These are phyloP conservation scores for Erigeron philadelphicus DNA, from an alignment of 140 eudicot genomes.

Conservation along the genomic window DNA sequence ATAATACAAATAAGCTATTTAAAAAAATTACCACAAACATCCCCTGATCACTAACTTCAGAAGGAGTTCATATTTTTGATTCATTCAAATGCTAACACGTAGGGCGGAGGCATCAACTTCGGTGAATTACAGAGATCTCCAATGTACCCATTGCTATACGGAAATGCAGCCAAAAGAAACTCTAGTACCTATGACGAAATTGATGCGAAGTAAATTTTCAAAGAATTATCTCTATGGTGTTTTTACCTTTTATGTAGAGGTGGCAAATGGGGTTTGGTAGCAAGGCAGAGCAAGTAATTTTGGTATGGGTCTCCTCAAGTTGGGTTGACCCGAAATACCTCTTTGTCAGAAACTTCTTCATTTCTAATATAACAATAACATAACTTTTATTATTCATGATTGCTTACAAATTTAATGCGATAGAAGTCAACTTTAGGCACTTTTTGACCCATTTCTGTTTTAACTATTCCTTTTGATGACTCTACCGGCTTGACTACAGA, in stretches of 20 bases:
- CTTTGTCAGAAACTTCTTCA: background rate
- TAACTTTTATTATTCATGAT: too few relatives aligned
- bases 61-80: background rate
- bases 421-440: too few relatives aligned
- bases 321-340: background rate
- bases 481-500: background rate
- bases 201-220: slow-evolving; percentile 44
- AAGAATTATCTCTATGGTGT: background rate
- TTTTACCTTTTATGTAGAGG: background rate
- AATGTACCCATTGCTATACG: slow-evolving; percentile 41
- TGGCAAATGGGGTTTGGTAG: background rate
- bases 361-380: too few relatives aligned
- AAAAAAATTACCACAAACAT: background rate
- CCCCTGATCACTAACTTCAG: background rate
- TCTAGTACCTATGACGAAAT: slow-evolving; percentile 18
- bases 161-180: slow-evolving; percentile 38
- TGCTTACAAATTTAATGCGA: too few relatives aligned
- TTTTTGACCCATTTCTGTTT: too few relatives aligned
- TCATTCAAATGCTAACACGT: background rate
- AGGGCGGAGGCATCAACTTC: slow-evolving; percentile 82
- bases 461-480: too few relatives aligned
- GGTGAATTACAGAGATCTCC: slow-evolving; percentile 46
- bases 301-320: background rate
- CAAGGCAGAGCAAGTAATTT: background rate
- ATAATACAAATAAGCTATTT: too few relatives aligned